Conservation (phyloP, 129 eudicot genomes). For the Erigeron canadensis region DNA sequence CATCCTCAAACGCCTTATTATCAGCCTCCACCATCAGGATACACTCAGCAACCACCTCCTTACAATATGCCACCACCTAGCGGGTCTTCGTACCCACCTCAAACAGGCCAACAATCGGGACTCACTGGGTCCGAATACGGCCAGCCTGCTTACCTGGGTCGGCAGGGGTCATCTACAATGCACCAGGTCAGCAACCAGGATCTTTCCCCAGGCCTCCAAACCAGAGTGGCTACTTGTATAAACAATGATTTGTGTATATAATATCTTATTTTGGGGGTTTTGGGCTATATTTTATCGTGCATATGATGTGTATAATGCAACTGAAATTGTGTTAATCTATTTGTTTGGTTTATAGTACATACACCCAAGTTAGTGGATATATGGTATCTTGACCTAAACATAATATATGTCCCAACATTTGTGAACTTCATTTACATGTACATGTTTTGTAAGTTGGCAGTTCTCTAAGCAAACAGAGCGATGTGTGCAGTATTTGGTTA, state of each 20-base stretch:
- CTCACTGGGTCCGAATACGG: conserved; percentile 57
- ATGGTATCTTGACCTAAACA: conserved; percentile 9
- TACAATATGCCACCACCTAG: no score
- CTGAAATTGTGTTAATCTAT: background rate
- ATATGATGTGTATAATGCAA: conserved; percentile 15
- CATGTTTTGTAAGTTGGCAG: conserved; percentile 11
- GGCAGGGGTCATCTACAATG: conserved; percentile 76
- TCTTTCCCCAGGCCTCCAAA: conserved; percentile 53
- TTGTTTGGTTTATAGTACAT: conserved; percentile 8
- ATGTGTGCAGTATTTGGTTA: background rate
- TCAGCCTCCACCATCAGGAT: conserved; percentile 50
- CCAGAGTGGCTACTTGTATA: conserved; percentile 27
- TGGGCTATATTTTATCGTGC: background rate
- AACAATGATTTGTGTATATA: conserved; percentile 21
- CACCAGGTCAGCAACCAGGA: conserved; percentile 66
- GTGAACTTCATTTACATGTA: conserved; percentile 8
- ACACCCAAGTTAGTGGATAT: background rate
- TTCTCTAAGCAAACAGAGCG: background rate
- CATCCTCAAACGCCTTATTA: conserved; percentile 48
- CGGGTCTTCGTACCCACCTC: conserved; percentile 50
- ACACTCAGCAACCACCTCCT: conserved; percentile 47
- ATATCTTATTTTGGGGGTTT: conserved; percentile 4
- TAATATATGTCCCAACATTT: background rate
- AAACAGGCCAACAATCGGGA: conserved; percentile 54
- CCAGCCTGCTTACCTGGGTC: conserved; percentile 83